Evolutionary conservation across 257 asterid genomes (phyloP).

Genomic region (Solanum habrochaites): DNA sequence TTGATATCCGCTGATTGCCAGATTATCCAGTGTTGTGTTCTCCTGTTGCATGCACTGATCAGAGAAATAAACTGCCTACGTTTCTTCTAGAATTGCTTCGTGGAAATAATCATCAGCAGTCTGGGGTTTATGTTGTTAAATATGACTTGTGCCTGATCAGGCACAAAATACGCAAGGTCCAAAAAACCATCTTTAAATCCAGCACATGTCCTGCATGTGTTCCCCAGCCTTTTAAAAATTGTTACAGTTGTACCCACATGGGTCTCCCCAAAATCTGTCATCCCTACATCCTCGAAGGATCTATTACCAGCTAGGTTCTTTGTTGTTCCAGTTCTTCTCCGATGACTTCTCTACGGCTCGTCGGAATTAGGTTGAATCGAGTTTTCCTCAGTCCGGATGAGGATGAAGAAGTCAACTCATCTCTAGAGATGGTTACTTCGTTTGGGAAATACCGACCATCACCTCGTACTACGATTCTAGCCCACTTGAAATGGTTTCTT

Average conservation of each 20-base stretch:
- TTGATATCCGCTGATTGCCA: neutral
- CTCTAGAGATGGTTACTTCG: neutral
- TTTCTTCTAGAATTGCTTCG: neutral
- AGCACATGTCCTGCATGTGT: neutral
- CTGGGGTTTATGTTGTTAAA: neutral
- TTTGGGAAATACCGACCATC: neutral
- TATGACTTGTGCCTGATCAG: neutral
- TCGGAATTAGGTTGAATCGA: neutral
- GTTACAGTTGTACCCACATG: neutral
- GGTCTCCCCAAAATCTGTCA: neutral
- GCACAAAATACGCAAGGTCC: neutral
- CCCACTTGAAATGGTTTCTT: neutral
- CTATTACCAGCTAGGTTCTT: neutral
- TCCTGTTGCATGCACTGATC: neutral
- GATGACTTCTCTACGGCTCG: neutral
- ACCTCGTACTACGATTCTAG: neutral
- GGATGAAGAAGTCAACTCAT: neutral
- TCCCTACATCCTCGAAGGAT: neutral
- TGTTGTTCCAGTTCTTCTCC: neutral
- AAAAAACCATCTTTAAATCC: neutral
- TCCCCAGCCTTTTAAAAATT: neutral
- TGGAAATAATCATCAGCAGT: neutral
- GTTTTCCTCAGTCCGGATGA: neutral
- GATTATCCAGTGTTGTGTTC: neutral
- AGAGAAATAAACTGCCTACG: neutral